A percentile compares a stretch with the other conserved stretches of the same genome.
These are phyloP conservation scores for Pharus latifolius DNA, from an alignment of 176 grass and related monocot genomes.

Conservation along the genomic window DNA sequence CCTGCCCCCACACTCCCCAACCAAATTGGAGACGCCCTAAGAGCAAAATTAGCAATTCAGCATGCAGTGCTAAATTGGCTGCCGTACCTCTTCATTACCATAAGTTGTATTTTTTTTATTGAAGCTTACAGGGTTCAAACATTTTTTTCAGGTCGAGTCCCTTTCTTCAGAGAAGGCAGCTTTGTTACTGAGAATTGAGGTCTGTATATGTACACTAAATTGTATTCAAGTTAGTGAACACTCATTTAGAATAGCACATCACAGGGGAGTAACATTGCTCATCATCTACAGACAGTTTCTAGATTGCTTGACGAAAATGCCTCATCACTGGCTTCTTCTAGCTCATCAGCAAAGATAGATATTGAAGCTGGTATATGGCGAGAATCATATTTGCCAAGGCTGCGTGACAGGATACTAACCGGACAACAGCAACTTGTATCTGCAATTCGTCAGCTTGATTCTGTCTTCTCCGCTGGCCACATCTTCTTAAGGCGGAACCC, in stretches of 20 bases:
- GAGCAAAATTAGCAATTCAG: background rate
- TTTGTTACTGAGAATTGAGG: slow-evolving; percentile 70
- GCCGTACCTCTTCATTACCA: background rate
- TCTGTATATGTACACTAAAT: background rate
- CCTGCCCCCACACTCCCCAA: too few species aligned
- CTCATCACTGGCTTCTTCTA: slow-evolving; percentile 6
- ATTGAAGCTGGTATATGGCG: slow-evolving; percentile 45
- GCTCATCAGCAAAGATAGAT: slow-evolving; percentile 41
- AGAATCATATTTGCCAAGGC: slow-evolving; percentile 22
- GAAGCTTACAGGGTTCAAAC: background rate
- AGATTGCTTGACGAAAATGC: slow-evolving; percentile 44
- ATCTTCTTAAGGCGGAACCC: slow-evolving; percentile 61
- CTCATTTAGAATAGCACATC: background rate
- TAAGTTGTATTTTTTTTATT: background rate
- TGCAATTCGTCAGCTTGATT: slow-evolving; percentile 63
- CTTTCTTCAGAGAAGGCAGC: slow-evolving; percentile 86
- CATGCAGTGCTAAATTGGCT: background rate
- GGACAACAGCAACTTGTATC: slow-evolving; percentile 59
- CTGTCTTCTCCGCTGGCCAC: slow-evolving; percentile 67
- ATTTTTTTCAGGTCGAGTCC: slow-evolving; percentile 55
- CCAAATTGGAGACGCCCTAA: too few species aligned
- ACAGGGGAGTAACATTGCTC: background rate
- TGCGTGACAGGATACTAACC: slow-evolving; percentile 36
- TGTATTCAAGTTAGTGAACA: background rate
- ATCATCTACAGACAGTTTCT: slow-evolving; percentile 41